A percentile compares a stretch with the other conserved stretches of the same genome.
These are phyloP conservation scores for Cymbomonas tetramitiformis DNA, from an alignment of 139 green algal genomes.

Conservation along the genomic window DNA sequence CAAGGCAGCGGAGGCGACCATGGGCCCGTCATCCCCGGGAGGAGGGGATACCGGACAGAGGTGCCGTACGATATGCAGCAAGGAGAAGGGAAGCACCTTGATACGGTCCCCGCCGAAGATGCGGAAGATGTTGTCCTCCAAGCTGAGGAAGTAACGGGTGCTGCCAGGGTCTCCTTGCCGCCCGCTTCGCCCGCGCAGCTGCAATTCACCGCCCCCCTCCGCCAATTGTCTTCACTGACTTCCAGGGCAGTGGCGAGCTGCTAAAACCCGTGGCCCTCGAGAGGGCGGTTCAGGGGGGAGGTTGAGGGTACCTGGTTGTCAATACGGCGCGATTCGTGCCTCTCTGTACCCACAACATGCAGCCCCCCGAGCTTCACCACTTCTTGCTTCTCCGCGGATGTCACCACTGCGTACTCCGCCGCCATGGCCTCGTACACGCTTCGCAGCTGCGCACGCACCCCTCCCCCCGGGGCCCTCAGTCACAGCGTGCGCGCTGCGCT, in stretches of 20 bases:
- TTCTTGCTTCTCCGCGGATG: constrained; percentile 35
- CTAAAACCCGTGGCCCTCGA: background rate
- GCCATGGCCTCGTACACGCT: constrained; percentile 47
- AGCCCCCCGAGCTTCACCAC: constrained; percentile 29
- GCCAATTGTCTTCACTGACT: background rate
- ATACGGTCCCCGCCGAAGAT: constrained; percentile 94
- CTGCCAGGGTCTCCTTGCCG: constrained; percentile 35
- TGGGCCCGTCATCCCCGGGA: too few species aligned
- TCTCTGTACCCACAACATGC: constrained; percentile 36
- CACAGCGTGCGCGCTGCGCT: background rate
- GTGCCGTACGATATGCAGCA: too few species aligned
- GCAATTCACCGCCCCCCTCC: background rate
- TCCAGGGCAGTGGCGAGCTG: background rate
- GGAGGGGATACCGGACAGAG: too few species aligned
- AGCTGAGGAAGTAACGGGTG: constrained; percentile 23
- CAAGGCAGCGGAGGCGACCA: too few species aligned
- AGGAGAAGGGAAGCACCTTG: too few species aligned
- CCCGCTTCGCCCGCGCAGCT: constrained; percentile 27
- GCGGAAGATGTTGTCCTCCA: constrained; percentile 41
- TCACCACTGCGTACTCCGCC: constrained; percentile 67
- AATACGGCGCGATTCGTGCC: constrained; percentile 33
- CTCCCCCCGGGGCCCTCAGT: constrained; percentile 7
- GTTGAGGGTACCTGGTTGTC: too few species aligned
- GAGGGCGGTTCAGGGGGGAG: background rate
- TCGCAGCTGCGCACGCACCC: constrained; percentile 9